phyloP scores from a whole-genome alignment of 352 stramenopile genomes.

The Phytophthora tubulina region DNA sequence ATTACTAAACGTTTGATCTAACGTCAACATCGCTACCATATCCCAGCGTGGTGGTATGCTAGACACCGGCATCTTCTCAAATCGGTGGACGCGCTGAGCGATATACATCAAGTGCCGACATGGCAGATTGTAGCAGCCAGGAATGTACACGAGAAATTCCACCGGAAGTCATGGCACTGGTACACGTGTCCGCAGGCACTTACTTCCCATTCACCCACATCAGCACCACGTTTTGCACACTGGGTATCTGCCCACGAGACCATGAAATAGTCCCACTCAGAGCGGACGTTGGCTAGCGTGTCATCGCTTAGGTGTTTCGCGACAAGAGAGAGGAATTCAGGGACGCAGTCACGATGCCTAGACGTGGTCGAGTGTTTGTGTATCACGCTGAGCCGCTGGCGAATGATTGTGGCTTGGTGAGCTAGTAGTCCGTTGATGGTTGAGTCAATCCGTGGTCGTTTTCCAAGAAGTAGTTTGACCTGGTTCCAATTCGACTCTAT shows the following conservation, averaged over 20 bases:
- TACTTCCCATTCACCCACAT: conserved; percentile 12
- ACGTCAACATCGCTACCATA: conserved; percentile 4
- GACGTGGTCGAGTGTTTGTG: background rate
- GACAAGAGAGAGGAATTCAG: background rate
- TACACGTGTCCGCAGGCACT: background rate
- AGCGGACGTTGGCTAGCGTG: background rate
- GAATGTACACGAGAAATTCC: conserved; percentile 14
- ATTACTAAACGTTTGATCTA: conserved; percentile 2
- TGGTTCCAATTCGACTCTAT: conserved; percentile 1
- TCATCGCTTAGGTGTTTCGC: conserved; percentile 5
- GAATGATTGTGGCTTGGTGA: conserved; percentile 18
- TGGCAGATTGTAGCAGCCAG: conserved; percentile 9
- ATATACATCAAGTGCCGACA: conserved; percentile 21
- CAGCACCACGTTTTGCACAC: background rate
- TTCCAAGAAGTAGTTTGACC: conserved; percentile 3
- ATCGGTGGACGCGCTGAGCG: background rate
- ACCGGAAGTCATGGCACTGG: conserved; percentile 13
- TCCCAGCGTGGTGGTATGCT: conserved; percentile 5
- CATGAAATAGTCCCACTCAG: conserved; percentile 16
- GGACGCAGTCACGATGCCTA: background rate
- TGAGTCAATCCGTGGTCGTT: background rate
- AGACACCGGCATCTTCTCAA: background rate
- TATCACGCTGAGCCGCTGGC: conserved; percentile 6
- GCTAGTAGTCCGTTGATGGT: conserved; percentile 4
- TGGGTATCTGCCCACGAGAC: background rate